These are phyloP conservation scores for Penicillium paxilli DNA, from an alignment of 495 filamentous ascomycete genomes.

Conservation along the genomic window DNA sequence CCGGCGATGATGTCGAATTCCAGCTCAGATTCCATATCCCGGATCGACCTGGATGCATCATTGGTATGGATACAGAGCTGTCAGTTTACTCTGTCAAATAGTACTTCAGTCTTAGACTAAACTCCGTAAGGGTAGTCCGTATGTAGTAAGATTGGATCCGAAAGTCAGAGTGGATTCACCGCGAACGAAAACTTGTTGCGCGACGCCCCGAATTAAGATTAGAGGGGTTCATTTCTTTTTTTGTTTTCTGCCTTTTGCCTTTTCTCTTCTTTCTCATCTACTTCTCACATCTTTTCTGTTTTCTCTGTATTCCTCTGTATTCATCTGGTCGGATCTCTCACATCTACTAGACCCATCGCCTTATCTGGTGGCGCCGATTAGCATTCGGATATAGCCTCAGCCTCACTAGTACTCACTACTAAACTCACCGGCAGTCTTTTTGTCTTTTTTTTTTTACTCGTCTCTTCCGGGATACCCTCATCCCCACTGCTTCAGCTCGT, in stretches of 20 bases:
- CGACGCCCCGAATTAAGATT: constrained; percentile 15
- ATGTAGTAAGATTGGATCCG: background rate
- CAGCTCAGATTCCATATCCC: background rate
- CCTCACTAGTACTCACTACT: background rate
- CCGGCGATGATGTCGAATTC: background rate
- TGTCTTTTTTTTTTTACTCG: too few species aligned
- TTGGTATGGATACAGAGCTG: constrained; percentile 1
- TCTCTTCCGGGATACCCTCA: background rate
- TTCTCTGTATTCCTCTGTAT: background rate
- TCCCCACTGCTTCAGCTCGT: background rate
- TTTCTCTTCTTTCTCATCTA: constrained; percentile 2
- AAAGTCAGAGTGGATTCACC: constrained; percentile 7
- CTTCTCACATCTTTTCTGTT: background rate
- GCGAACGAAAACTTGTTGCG: constrained; percentile 9
- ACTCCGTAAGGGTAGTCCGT: too few species aligned
- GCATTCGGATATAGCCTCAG: background rate
- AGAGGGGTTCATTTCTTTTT: constrained; percentile 7
- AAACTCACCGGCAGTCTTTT: background rate
- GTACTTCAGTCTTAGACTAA: too few species aligned
- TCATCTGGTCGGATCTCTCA: background rate
- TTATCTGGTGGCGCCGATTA: constrained; percentile 5
- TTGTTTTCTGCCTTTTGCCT: constrained; percentile 6
- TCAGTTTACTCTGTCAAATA: too few species aligned
- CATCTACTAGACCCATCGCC: background rate
- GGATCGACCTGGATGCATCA: constrained; percentile 2